A percentile compares a stretch with the other conserved stretches of the same genome.
phyloP scores from a whole-genome alignment of 2,329 filamentous ascomycete species.

The Lasiodiplodia citricola region DNA sequence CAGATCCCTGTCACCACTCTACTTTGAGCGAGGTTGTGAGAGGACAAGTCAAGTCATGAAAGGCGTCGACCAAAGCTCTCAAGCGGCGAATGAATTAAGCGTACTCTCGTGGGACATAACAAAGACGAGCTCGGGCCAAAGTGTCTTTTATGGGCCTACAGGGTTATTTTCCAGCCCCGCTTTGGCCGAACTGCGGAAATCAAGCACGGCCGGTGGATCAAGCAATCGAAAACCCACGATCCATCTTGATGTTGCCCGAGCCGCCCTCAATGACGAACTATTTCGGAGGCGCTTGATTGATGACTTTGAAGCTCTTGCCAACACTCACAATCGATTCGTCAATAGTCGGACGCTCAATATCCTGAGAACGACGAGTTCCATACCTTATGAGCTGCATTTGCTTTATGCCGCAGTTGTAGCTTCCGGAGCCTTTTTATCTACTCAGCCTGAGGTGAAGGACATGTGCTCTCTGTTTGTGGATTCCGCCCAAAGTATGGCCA shows the following conservation, averaged over 20 bases:
- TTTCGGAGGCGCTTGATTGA: not conserved
- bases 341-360: not conserved
- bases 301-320: not conserved
- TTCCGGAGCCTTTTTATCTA: not conserved
- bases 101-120: not conserved
- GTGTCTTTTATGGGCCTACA: not conserved
- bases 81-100: not conserved
- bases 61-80: not conserved
- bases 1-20: not conserved
- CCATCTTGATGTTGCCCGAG: not conserved
- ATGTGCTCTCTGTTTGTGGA: not conserved
- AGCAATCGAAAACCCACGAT: not conserved
- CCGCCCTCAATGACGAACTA: not conserved
- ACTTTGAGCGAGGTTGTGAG: not conserved
- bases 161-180: not conserved
- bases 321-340: not conserved
- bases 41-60: not conserved
- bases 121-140: not conserved
- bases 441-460: not conserved
- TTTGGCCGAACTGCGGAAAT: not conserved
- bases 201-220: not conserved
- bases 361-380: not conserved
- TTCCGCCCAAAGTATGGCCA: not conserved
- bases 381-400: not conserved
- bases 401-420: not conserved